Base-by-base conservation (phyloP, 1,139 yeast species). In the Ogataea hybrid region DNA sequence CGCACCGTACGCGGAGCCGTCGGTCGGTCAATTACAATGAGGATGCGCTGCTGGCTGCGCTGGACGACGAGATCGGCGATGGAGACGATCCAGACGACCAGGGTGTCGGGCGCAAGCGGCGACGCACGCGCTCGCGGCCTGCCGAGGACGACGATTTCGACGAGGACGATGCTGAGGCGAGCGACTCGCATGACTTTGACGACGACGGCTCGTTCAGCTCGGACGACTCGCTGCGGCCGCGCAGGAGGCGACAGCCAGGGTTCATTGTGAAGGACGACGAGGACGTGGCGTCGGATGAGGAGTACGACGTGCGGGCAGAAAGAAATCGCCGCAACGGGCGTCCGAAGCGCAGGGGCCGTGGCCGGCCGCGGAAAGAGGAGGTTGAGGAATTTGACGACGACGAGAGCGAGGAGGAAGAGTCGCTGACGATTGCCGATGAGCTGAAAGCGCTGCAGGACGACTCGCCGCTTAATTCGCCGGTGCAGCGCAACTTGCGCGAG, bases 401-500 rank as follows among this genome's bases (percentile, higher is more conserved):
- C 38, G 51, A 27, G 34, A 77, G 66, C 32, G 70, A 65, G 37
- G 70, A 64, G 31, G 69, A 25, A 42, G 41, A 38, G 35, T 52
- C 46, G 44, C 16, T 46, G 27, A 47, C 52, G 7, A 15, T 50
- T 5, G 49, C 43, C 28, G 59, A 46, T 37, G 58, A 47, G 47
- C 53, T 44, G 11, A 62, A 65, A 16, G 68, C 69, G 38, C 36
- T 57, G 31, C 56, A 53, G 48, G 69, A 69, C 59, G 60, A 55
- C 35, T 78, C 79, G 5, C 79, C 81, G 1, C 59, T 68, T 16
- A 70, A 58, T 31, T 58, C 77, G n/a, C 73, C 73, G 8, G 64
- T 71, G 23, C 76, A 80, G 16, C 65, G 77, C 25, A 61, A 67
- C 54, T 69, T 87, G 35, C 74, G 97, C 49, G 92, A 87, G 52